A percentile compares a stretch with the other conserved stretches of the same genome.
Conservation (phyloP, 228 moss, liverwort and hornwort genomes). For the Sphagnum magellanicum region DNA sequence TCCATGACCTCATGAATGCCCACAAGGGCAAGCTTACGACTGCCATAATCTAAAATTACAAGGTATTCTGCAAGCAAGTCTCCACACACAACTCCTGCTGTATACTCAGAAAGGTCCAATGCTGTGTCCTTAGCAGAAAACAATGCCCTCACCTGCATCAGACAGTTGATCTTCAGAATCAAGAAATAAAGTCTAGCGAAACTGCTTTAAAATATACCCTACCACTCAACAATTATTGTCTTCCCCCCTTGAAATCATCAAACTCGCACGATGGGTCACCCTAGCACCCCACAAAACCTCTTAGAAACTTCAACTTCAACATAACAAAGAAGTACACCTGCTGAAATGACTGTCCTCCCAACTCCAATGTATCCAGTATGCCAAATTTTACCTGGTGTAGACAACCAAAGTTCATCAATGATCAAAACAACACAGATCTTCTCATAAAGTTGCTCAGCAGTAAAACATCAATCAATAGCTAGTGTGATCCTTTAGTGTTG, state of each 20-base stretch:
- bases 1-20: neutral
- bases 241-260: too few species aligned
- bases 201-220: too few species aligned
- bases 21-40: conserved; percentile 32
- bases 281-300: too few species aligned
- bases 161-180: neutral
- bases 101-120: conserved; percentile 77
- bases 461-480: too few species aligned
- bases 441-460: too few species aligned
- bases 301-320: neutral
- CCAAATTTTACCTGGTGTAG: conserved; percentile 61
- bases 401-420: neutral
- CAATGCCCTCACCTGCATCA: conserved; percentile 47
- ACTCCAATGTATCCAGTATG: conserved; percentile 37
- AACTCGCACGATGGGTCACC: too few species aligned
- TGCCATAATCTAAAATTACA: conserved; percentile 61
- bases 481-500: too few species aligned
- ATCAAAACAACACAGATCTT: too few species aligned
- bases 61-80: conserved; percentile 50
- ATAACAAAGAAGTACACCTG: conserved; percentile 18
- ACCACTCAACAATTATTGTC: too few species aligned
- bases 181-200: too few species aligned
- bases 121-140: conserved; percentile 43
- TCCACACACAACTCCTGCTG: conserved; percentile 75
- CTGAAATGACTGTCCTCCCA: conserved; percentile 53